These are phyloP conservation scores for Medicago lupulina DNA, from an alignment of 306 rosid species.

Conservation along the genomic window DNA sequence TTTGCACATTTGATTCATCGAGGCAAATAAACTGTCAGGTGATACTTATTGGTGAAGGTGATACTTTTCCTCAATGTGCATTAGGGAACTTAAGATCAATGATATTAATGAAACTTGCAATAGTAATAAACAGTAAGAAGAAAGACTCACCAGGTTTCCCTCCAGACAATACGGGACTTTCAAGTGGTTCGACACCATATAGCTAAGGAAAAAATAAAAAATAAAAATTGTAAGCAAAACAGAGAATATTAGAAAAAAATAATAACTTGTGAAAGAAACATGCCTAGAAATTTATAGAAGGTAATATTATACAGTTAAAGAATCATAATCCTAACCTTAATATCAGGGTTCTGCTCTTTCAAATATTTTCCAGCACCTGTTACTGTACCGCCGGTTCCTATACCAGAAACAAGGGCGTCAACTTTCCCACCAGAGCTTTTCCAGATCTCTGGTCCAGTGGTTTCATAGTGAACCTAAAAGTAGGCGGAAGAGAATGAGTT, in stretches of 20 bases:
- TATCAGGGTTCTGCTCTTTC: slow-evolving; percentile 80
- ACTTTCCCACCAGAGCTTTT: slow-evolving; percentile 70
- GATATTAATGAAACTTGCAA: neutral
- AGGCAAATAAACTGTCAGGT: too few relatives aligned
- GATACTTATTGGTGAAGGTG: too few relatives aligned
- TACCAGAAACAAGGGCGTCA: slow-evolving; percentile 91
- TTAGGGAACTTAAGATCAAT: neutral
- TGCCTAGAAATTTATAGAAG: slow-evolving; percentile 3
- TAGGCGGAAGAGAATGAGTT: neutral
- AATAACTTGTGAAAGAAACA: neutral
- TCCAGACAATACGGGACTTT: slow-evolving; percentile 87
- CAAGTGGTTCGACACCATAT: slow-evolving; percentile 86
- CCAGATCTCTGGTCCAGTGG: slow-evolving; percentile 97
- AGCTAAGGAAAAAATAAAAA: slow-evolving; percentile 47
- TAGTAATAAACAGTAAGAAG: neutral
- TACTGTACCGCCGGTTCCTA: slow-evolving; percentile 93
- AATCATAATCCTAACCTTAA: slow-evolving; percentile 63
- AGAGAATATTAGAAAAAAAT: slow-evolving; percentile 4
- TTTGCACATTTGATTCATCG: too few relatives aligned
- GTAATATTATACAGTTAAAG: slow-evolving; percentile 11
- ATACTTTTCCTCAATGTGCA: too few relatives aligned
- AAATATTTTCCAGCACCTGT: slow-evolving; percentile 89
- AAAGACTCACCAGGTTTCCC: slow-evolving; percentile 87
- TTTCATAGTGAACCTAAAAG: slow-evolving; percentile 74
- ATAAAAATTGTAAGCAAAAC: slow-evolving; percentile 11